Conservation (phyloP, 2,329 filamentous ascomycete species). For the Chaetomiaceae sp. region DNA sequence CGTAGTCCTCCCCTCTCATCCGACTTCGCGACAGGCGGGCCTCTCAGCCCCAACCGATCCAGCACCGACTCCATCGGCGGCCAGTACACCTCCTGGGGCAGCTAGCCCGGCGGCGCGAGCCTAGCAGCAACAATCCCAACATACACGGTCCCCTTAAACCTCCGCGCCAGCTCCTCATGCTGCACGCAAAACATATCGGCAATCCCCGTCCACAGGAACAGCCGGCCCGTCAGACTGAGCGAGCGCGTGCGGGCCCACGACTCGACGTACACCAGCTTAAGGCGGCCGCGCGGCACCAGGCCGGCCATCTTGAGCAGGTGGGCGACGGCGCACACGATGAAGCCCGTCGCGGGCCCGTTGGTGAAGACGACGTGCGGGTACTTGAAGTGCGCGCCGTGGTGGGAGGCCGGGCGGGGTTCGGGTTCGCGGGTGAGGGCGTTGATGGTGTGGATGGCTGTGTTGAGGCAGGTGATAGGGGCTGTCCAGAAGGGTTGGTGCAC, state of each 20-base stretch:
- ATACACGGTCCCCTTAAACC: conserved; percentile 31
- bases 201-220: conserved; percentile 59
- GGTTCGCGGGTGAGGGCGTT: conserved; percentile 31
- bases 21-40: neutral
- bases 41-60: conserved; percentile 1
- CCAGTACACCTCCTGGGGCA: neutral
- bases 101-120: conserved; percentile 27
- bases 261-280: conserved; percentile 82
- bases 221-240: conserved; percentile 76
- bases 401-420: conserved; percentile 14
- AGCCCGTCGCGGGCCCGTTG: conserved; percentile 84
- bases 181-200: conserved; percentile 81
- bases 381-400: conserved; percentile 23
- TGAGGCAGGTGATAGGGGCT: conserved; percentile 63
- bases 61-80: neutral
- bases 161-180: conserved; percentile 58
- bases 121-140: conserved; percentile 14
- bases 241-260: conserved; percentile 83
- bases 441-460: conserved; percentile 46
- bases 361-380: conserved; percentile 75
- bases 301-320: conserved; percentile 44
- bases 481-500: conserved; percentile 79
- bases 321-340: conserved; percentile 60
- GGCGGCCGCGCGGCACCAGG: conserved; percentile 45
- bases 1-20: neutral